phyloP scores from a whole-genome alignment of 176 grass and related monocot species.

The Bothriochloa decipiens region DNA sequence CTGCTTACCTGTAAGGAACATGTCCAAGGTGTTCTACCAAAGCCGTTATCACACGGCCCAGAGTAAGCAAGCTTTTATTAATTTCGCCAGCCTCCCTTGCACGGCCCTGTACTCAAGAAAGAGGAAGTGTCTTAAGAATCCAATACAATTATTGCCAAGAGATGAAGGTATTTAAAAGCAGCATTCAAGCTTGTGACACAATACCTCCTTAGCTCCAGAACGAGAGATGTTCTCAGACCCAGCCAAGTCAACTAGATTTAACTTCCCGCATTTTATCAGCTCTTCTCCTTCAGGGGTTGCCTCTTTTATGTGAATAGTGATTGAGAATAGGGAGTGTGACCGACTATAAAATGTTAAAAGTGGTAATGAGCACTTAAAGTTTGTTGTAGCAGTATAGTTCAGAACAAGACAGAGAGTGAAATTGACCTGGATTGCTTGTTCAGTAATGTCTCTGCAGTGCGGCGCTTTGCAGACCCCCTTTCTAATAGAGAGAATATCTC shows the following conservation, averaged over 20 bases:
- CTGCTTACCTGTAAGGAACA: constrained; percentile 85
- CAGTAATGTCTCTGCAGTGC: constrained; percentile 89
- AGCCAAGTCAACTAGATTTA: constrained; percentile 95
- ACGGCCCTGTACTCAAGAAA: constrained; percentile 66
- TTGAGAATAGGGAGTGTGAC: constrained; percentile 96
- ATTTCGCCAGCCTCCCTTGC: constrained; percentile 99
- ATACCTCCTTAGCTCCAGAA: constrained; percentile 96
- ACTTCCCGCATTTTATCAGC: constrained; percentile 93
- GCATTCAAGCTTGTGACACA: constrained; percentile 12
- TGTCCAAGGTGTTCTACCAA: constrained; percentile 96
- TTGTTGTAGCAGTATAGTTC: background rate
- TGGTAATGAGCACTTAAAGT: constrained; percentile 31
- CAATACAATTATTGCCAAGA: background rate
- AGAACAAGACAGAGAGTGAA: background rate
- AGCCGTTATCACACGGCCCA: constrained; percentile 95
- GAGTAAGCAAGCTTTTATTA: constrained; percentile 98
- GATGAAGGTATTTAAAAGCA: constrained; percentile 12
- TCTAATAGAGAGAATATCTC: constrained; percentile 97
- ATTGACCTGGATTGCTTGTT: constrained; percentile 99
- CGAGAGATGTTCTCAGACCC: constrained; percentile 97
- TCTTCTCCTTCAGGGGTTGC: constrained; percentile 99
- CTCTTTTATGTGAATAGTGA: constrained; percentile 99
- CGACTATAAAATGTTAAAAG: constrained; percentile 69
- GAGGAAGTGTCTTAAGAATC: constrained; percentile 19
- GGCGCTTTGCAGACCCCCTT: constrained; percentile 92